These are phyloP conservation scores for Colletotrichum orchidophilum DNA, from an alignment of 2,329 filamentous ascomycete genomes.

Conservation along the genomic window DNA sequence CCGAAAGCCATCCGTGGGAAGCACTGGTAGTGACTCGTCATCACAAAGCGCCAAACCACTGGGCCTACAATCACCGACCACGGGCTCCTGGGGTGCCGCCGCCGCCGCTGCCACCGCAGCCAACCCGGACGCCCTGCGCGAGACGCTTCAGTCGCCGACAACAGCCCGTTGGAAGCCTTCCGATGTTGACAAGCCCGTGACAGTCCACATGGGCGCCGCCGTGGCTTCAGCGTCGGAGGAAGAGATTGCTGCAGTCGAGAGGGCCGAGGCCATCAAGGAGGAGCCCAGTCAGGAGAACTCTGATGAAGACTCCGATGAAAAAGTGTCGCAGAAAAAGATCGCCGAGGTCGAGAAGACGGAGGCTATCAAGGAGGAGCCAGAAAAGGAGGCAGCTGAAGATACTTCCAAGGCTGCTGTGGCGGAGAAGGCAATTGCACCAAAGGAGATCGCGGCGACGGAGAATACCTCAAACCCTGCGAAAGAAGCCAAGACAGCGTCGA, in stretches of 20 bases:
- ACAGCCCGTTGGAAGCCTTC: constrained; percentile 52
- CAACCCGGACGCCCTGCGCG: constrained; percentile 38
- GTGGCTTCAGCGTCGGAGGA: constrained; percentile 46
- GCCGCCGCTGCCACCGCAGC: constrained; percentile 34
- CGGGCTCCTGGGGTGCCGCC: constrained; percentile 50
- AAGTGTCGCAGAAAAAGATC: constrained; percentile 37
- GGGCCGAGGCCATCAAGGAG: constrained; percentile 51
- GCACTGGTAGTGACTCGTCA: not conserved
- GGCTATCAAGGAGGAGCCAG: constrained; percentile 40
- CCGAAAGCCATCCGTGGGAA: constrained; percentile 23
- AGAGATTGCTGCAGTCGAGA: constrained; percentile 51
- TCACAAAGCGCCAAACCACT: constrained; percentile 33
- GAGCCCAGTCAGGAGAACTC: constrained; percentile 37
- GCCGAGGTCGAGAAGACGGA: constrained; percentile 41
- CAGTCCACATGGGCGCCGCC: constrained; percentile 44
- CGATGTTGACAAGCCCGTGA: constrained; percentile 35
- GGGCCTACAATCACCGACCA: constrained; percentile 57
- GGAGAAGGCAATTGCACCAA: constrained; percentile 35
- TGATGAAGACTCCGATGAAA: constrained; percentile 36
- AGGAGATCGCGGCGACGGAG: constrained; percentile 39
- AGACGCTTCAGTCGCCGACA: constrained; percentile 54
- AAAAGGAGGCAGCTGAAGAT: constrained; percentile 44
- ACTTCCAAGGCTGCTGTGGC: constrained; percentile 7
- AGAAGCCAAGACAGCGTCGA: constrained; percentile 29
- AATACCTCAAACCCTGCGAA: constrained; percentile 36